Conservation (phyloP, 2,329 filamentous ascomycete genomes). For the Trichophyton rubrum region DNA sequence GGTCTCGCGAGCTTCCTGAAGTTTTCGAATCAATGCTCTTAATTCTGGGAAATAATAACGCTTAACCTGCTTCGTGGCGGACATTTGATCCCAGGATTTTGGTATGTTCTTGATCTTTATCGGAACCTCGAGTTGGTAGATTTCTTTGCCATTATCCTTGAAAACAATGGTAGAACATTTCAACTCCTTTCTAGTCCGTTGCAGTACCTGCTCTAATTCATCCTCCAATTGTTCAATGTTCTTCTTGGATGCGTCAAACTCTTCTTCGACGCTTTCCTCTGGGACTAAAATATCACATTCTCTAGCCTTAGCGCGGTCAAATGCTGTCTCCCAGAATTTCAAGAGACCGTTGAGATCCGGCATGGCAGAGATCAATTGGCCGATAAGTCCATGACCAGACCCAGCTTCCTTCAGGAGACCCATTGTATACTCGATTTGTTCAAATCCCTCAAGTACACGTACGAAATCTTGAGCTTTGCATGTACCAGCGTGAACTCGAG, state of each 20-base stretch:
- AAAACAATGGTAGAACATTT: slow-evolving; percentile 62
- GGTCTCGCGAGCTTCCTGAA: slow-evolving; percentile 89
- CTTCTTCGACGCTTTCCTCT: slow-evolving; percentile 73
- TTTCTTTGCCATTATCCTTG: slow-evolving; percentile 85
- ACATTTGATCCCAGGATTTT: slow-evolving; percentile 89
- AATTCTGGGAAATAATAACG: slow-evolving; percentile 87
- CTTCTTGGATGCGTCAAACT: slow-evolving; percentile 76
- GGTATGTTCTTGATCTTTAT: slow-evolving; percentile 71
- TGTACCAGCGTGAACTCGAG: slow-evolving; percentile 81
- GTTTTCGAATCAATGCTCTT: slow-evolving; percentile 64
- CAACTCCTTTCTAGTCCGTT: slow-evolving; percentile 57
- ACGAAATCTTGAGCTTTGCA: slow-evolving; percentile 89
- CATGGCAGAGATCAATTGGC: slow-evolving; percentile 72
- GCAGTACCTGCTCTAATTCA: slow-evolving; percentile 58
- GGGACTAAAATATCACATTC: slow-evolving; percentile 75
- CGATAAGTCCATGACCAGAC: slow-evolving; percentile 70
- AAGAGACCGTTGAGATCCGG: slow-evolving; percentile 65
- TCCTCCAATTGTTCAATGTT: slow-evolving; percentile 62
- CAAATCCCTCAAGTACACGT: slow-evolving; percentile 84
- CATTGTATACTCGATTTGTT: slow-evolving; percentile 95
- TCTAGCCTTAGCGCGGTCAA: slow-evolving; percentile 68
- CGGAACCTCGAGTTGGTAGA: slow-evolving; percentile 89
- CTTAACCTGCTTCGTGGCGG: slow-evolving; percentile 76
- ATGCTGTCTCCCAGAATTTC: slow-evolving; percentile 79
- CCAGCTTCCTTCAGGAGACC: slow-evolving; percentile 60